phyloP scores from a whole-genome alignment of 31 red algal genomes.

The Odonthalia washingtoniensis region DNA sequence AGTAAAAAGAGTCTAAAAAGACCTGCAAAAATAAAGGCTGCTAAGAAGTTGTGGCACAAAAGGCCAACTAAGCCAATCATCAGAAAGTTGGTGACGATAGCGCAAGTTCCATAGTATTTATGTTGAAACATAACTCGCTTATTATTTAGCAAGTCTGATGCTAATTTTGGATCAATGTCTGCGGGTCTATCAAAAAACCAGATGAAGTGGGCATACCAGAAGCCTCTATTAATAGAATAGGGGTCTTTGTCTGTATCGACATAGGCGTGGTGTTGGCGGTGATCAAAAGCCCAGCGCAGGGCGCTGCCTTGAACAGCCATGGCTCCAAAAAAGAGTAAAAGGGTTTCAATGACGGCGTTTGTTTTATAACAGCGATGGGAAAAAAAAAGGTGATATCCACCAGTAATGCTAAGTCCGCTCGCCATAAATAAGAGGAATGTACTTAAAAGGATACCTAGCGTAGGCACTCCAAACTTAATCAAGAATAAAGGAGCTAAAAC shows the following conservation, averaged over 20 bases:
- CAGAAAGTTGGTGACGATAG: constrained; percentile 51
- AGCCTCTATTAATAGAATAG: constrained; percentile 66
- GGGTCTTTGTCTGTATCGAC: constrained; percentile 68
- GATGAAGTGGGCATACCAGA: constrained; percentile 69
- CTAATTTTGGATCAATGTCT: constrained; percentile 34
- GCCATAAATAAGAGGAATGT: no score
- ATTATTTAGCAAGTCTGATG: constrained; percentile 57
- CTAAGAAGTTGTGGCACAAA: constrained; percentile 46
- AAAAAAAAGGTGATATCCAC: constrained; percentile 20
- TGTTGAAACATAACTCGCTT: constrained; percentile 60
- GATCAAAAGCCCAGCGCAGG: constrained; percentile 51
- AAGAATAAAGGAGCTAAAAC: no score
- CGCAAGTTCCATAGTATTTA: constrained; percentile 57
- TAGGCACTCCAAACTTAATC: no score
- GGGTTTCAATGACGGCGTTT: constrained; percentile 46
- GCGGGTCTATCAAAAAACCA: constrained; percentile 62
- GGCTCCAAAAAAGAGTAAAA: constrained; percentile 57
- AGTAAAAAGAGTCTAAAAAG: constrained; percentile 62
- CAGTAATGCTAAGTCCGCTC: constrained; percentile 11
- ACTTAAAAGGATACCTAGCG: no score
- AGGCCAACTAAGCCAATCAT: constrained; percentile 49
- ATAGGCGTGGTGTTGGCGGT: constrained; percentile 67
- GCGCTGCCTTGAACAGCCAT: constrained; percentile 62
- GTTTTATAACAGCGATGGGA: constrained; percentile 56
- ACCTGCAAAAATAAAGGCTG: constrained; percentile 62